A percentile compares a stretch with the other conserved stretches of the same genome.
phyloP scores from a whole-genome alignment of 2,329 filamentous ascomycete species.

The Torrubiella hemipterigena region DNA sequence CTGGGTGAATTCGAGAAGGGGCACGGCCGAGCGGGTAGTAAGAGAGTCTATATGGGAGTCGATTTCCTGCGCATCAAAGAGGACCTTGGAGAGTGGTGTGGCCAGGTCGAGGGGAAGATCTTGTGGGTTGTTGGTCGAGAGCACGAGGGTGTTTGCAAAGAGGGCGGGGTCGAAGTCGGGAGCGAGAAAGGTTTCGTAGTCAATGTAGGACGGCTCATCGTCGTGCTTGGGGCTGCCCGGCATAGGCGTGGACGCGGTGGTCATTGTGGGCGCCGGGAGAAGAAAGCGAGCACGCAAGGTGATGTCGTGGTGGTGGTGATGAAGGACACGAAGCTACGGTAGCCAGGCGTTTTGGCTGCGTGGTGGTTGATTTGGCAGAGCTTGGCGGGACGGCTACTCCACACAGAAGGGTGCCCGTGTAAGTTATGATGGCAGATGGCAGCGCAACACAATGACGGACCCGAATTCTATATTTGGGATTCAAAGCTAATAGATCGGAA shows the following conservation, averaged over 20 bases:
- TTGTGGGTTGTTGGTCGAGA: constrained; percentile 81
- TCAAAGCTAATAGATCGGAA: no score
- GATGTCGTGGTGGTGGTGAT: no score
- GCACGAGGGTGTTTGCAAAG: constrained; percentile 83
- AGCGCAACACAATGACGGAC: no score
- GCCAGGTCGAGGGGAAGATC: constrained; percentile 87
- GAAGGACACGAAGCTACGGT: no score
- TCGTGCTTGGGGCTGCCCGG: constrained; percentile 20
- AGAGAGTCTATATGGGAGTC: constrained; percentile 90
- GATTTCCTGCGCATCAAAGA: constrained; percentile 95
- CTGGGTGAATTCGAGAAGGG: constrained; percentile 67
- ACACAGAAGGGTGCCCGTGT: no score
- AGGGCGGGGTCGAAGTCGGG: constrained; percentile 67
- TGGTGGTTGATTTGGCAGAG: no score
- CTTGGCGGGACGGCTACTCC: no score
- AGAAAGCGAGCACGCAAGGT: no score
- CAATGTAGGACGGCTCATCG: constrained; percentile 74
- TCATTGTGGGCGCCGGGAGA: neutral
- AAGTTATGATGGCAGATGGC: no score
- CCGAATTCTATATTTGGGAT: no score
- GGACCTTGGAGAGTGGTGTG: constrained; percentile 81
- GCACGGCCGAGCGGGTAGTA: constrained; percentile 72
- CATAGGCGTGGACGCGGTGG: constrained; percentile 1
- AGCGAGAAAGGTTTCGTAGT: constrained; percentile 84
- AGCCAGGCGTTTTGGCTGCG: no score